Conservation (phyloP, 768 basidiomycete genomes). For the Boletus insuetus region DNA sequence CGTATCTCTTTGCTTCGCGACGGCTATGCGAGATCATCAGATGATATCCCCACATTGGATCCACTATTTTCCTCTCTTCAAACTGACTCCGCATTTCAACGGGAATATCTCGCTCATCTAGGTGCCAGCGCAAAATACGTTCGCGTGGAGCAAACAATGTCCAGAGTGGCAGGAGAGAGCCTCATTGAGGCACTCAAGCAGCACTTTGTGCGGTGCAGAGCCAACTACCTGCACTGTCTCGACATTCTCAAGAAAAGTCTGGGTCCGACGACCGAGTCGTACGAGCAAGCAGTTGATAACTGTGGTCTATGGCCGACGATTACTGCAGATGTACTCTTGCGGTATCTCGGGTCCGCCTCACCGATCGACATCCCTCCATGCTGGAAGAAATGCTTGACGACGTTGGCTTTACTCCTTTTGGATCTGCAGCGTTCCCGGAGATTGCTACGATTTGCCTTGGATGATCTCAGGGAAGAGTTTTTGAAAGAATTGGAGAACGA, state of each 20-base stretch:
- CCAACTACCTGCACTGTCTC: background rate
- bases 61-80: background rate
- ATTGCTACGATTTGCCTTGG: no score
- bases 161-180: background rate
- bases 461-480: no score
- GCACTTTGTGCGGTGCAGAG: background rate
- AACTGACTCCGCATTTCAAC: background rate
- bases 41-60: background rate
- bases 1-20: background rate
- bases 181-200: background rate
- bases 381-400: no score
- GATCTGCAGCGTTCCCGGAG: no score
- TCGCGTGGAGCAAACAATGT: background rate
- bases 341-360: no score
- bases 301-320: no score
- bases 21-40: no score
- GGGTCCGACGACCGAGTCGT: background rate
- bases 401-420: no score
- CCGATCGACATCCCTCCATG: no score
- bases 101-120: background rate
- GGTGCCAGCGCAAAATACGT: background rate
- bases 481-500: no score
- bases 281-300: no score
- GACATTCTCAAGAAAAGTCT: background rate
- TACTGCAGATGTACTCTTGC: no score